Conservation (phyloP, 495 filamentous ascomycete species). For the Xylaria flabelliformis region DNA sequence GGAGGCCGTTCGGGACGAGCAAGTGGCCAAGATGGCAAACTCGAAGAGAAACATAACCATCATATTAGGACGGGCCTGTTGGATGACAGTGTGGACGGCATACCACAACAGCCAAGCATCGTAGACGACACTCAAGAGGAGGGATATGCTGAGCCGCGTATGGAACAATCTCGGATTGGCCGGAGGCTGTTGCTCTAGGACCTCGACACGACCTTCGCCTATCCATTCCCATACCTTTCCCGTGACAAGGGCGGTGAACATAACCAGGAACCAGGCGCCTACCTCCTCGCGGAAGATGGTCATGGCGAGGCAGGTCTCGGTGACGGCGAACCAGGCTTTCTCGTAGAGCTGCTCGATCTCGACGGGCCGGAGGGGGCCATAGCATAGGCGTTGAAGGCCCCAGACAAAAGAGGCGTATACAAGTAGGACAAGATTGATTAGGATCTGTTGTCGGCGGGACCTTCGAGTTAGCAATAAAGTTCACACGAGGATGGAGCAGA, state of each 20-base stretch:
- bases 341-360: conserved; percentile 98
- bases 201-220: conserved; percentile 90
- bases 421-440: conserved; percentile 86
- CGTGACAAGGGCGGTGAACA: conserved; percentile 91
- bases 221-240: conserved; percentile 99
- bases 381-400: conserved; percentile 87
- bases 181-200: conserved; percentile 93
- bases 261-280: conserved; percentile 90
- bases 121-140: conserved; percentile 77
- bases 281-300: conserved; percentile 97
- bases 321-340: conserved; percentile 95
- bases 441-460: conserved; percentile 61
- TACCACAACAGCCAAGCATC: conserved; percentile 80
- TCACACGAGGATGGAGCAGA: neutral
- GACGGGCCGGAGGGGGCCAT: conserved; percentile 87
- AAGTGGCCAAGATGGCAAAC: conserved; percentile 83
- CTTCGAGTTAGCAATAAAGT: conserved; percentile 23
- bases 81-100: conserved; percentile 79
- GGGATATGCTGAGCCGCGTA: conserved; percentile 75
- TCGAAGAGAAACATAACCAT: conserved; percentile 99
- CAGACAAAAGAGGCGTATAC: conserved; percentile 77
- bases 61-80: conserved; percentile 89
- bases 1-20: conserved; percentile 76
- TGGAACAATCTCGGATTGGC: conserved; percentile 91
- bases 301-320: conserved; percentile 96